These are phyloP conservation scores for Fagopyrum esculentum DNA, from an alignment of 148 eudicot species.

Conservation along the genomic window DNA sequence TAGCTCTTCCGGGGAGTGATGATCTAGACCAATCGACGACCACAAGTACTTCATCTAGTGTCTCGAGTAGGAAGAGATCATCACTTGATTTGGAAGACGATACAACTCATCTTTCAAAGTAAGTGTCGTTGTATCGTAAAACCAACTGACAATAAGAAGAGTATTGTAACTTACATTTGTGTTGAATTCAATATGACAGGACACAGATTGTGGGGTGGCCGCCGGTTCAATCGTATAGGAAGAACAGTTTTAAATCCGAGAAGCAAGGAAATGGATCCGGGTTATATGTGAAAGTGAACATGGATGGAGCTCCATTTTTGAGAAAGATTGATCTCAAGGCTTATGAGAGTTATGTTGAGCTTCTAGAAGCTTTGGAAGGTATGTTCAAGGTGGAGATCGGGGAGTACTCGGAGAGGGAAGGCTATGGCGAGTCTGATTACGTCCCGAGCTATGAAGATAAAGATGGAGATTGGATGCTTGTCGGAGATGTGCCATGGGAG, in stretches of 20 bases:
- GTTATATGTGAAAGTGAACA: conserved; percentile 63
- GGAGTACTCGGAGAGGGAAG: conserved; percentile 26
- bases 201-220: conserved; percentile 75
- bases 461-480: conserved; percentile 86
- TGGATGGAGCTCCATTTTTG: conserved; percentile 77
- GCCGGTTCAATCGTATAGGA: conserved; percentile 57
- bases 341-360: conserved; percentile 44
- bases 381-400: conserved; percentile 59
- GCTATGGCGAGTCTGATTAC: conserved; percentile 28
- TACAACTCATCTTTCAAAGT: conserved; percentile 14
- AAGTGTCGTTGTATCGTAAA: conserved; percentile 17
- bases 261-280: conserved; percentile 22
- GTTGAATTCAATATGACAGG: conserved; percentile 20
- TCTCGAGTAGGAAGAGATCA: conserved; percentile 22
- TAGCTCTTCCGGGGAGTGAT: conserved; percentile 54
- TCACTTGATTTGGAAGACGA: conserved; percentile 8
- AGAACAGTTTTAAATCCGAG: conserved; percentile 29
- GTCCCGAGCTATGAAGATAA: conserved; percentile 55
- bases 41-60: conserved; percentile 2
- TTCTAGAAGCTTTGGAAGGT: conserved; percentile 39
- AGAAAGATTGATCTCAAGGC: conserved; percentile 60
- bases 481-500: conserved; percentile 17
- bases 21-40: conserved; percentile 9
- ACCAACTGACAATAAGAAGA: no score
- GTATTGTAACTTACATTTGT: not conserved